These are phyloP conservation scores for Citrus hindsii DNA, from an alignment of 345 rosid genomes.

Conservation along the genomic window DNA sequence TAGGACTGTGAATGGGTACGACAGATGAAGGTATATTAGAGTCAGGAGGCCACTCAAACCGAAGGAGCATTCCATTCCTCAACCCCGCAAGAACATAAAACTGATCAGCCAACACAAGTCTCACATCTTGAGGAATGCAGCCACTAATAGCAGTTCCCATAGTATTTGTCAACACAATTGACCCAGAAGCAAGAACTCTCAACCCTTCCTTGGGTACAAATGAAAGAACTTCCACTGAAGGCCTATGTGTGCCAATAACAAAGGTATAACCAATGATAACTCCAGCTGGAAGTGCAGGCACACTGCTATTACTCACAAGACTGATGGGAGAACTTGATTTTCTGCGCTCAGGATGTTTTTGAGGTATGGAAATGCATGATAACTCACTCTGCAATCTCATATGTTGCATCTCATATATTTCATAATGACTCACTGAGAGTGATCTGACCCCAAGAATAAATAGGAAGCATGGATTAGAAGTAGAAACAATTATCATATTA, in stretches of 20 bases:
- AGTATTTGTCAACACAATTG: constrained; percentile 58
- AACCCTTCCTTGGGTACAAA: constrained; percentile 62
- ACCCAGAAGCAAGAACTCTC: constrained; percentile 73
- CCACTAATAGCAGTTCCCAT: constrained; percentile 75
- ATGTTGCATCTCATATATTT: constrained; percentile 77
- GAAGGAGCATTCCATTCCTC: constrained; percentile 98
- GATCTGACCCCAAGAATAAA: constrained; percentile 72
- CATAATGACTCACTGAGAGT: constrained; percentile 50
- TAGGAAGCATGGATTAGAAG: constrained; percentile 87
- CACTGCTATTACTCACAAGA: constrained; percentile 21
- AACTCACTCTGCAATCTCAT: constrained; percentile 73
- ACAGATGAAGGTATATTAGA: constrained; percentile 34
- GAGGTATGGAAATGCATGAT: constrained; percentile 86
- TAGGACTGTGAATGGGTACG: constrained; percentile 16
- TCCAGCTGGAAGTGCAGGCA: constrained; percentile 54
- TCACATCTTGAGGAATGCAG: constrained; percentile 94
- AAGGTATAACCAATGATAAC: constrained; percentile 58
- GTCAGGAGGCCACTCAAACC: constrained; percentile 83
- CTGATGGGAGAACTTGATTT: constrained; percentile 30
- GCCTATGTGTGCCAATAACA: constrained; percentile 92
- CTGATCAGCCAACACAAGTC: constrained; percentile 84
- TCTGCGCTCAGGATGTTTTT: constrained; percentile 45
- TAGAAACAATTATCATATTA: constrained; percentile 71
- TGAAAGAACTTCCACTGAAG: constrained; percentile 89
- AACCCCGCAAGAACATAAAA: constrained; percentile 81